These are phyloP conservation scores for Cladochytrium replicatum DNA, from an alignment of 192 early-diverging fungal genomes.

Conservation along the genomic window DNA sequence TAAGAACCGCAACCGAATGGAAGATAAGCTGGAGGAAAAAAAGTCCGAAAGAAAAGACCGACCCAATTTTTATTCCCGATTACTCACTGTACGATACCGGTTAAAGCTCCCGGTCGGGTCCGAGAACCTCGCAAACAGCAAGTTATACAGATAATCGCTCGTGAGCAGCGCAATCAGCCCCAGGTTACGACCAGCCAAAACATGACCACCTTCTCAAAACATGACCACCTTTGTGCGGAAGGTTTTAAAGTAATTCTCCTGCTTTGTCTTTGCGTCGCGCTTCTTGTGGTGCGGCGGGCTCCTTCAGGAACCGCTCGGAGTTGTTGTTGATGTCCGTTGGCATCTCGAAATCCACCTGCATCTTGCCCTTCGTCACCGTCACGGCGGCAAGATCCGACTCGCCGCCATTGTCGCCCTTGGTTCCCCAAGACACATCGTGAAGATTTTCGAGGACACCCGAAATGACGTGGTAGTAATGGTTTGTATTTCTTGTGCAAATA, in stretches of 20 bases:
- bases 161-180: conserved; percentile 63
- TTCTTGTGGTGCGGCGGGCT: conserved; percentile 51
- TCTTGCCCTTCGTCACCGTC: conserved; percentile 57
- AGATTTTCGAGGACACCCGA: no score
- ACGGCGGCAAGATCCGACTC: conserved; percentile 67
- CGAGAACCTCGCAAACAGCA: conserved; percentile 13
- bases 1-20: conserved; percentile 67
- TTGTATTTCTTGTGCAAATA: no score
- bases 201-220: conserved; percentile 80
- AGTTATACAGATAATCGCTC: conserved; percentile 23
- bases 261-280: conserved; percentile 69
- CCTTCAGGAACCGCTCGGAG: conserved; percentile 68
- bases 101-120: conserved; percentile 33
- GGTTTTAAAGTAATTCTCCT: conserved; percentile 80
- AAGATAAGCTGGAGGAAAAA: conserved; percentile 69
- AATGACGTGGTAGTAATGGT: no score
- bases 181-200: conserved; percentile 75
- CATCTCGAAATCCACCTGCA: conserved; percentile 63
- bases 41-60: conserved; percentile 9
- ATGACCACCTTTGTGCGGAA: conserved; percentile 78
- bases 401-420: conserved; percentile 71
- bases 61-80: background rate
- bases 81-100: conserved; percentile 47
- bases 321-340: conserved; percentile 69
- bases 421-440: conserved; percentile 94